These are phyloP conservation scores for Leccinum arenicola DNA, from an alignment of 768 basidiomycete genomes.

Conservation along the genomic window DNA sequence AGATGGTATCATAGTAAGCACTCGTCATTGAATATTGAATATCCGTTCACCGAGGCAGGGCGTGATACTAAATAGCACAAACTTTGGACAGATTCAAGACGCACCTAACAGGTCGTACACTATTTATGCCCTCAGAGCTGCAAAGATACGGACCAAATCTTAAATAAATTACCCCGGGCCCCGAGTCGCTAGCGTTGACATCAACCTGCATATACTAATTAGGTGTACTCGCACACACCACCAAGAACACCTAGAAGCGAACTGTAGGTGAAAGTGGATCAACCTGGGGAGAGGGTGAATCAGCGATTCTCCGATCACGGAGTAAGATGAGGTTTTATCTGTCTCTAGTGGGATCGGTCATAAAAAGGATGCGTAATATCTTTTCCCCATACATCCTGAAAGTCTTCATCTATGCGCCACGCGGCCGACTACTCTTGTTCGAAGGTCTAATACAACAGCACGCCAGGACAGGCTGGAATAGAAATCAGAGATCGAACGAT, in stretches of 20 bases:
- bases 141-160: background rate
- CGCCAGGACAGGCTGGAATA: conserved; percentile 52
- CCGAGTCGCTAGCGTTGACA: background rate
- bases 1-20: background rate
- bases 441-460: background rate
- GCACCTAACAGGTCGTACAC: background rate
- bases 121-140: background rate
- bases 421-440: conserved; percentile 36
- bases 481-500: conserved; percentile 74
- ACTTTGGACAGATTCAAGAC: background rate
- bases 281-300: background rate
- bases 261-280: background rate
- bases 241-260: background rate
- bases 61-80: background rate
- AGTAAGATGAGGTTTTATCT: background rate
- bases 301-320: background rate
- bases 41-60: background rate
- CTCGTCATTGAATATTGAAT: background rate
- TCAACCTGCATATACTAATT: background rate
- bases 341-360: background rate
- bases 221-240: background rate
- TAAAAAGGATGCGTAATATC: background rate
- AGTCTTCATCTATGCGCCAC: conserved; percentile 51
- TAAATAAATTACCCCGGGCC: background rate
- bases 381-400: conserved; percentile 51